Evolutionary conservation across 306 rosid genomes (phyloP).

Genomic region (Vicia sativa): DNA sequence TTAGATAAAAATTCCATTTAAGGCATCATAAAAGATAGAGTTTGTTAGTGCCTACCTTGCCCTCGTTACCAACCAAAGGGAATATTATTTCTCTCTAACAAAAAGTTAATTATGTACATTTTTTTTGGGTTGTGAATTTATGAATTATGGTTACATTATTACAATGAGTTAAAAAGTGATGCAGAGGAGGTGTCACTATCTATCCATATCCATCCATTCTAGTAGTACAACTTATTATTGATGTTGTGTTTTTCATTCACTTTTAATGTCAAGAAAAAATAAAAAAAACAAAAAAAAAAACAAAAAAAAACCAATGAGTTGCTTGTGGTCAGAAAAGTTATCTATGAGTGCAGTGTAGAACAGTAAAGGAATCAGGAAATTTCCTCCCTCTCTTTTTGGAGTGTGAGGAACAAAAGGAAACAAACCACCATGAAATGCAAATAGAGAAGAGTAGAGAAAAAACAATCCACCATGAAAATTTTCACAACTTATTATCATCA

Average conservation of each 20-base stretch:
- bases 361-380: constrained; percentile 35
- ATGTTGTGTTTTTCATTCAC: background rate
- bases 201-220: background rate
- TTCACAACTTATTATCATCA: constrained; percentile 14
- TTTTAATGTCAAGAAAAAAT: background rate
- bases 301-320: constrained; percentile 26
- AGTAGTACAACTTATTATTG: background rate
- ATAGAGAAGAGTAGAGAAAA: constrained; percentile 31
- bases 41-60: constrained; percentile 47
- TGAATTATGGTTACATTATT: background rate
- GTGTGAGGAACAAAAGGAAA: constrained; percentile 25
- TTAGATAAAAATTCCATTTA: no score
- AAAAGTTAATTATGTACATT: background rate
- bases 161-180: background rate
- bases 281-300: background rate
- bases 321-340: constrained; percentile 45
- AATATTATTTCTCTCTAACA: background rate
- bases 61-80: constrained; percentile 16
- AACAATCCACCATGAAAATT: constrained; percentile 47
- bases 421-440: constrained; percentile 40
- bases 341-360: constrained; percentile 40
- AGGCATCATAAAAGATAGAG: constrained; percentile 34
- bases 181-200: background rate
- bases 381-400: constrained; percentile 41
- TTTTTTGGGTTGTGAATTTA: no score